These are phyloP conservation scores for Suhomyces sp. DNA, from an alignment of 805 yeast species.

Conservation along the genomic window DNA sequence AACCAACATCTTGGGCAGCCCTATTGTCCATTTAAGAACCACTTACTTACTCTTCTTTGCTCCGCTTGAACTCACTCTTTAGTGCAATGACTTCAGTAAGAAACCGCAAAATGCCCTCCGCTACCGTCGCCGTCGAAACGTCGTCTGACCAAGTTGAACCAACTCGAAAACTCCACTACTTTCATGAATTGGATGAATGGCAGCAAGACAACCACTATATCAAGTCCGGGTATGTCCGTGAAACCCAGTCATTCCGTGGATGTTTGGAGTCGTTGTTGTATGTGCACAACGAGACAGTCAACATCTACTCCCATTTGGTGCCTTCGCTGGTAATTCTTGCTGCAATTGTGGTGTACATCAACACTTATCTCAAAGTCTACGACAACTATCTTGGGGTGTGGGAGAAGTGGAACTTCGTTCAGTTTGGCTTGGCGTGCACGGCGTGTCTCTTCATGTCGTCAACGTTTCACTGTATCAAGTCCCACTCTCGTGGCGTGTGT, in stretches of 20 bases:
- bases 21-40: too few species aligned
- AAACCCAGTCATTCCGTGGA: slow-evolving; percentile 45
- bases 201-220: slow-evolving; percentile 73
- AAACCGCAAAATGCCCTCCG: slow-evolving; percentile 2
- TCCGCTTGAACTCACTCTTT: too few species aligned
- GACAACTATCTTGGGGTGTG: slow-evolving; percentile 26
- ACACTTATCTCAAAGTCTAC: slow-evolving; percentile 24
- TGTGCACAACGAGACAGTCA: slow-evolving; percentile 70
- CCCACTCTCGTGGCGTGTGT: slow-evolving; percentile 58
- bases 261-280: slow-evolving; percentile 52
- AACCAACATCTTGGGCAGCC: too few species aligned
- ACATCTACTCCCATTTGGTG: slow-evolving; percentile 65
- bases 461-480: slow-evolving; percentile 63
- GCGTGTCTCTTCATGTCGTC: slow-evolving; percentile 63
- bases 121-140: too few species aligned
- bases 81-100: not conserved
- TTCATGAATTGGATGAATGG: slow-evolving; percentile 68
- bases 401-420: slow-evolving; percentile 51
- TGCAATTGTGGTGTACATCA: slow-evolving; percentile 24
- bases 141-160: too few species aligned
- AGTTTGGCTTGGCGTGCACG: slow-evolving; percentile 58
- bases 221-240: slow-evolving; percentile 60
- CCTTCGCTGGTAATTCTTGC: slow-evolving; percentile 39
- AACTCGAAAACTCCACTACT: slow-evolving; percentile 26
- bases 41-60: too few species aligned